Base-by-base conservation (phyloP, 164 flowering plant genomes). In the Protea cynaroides region DNA sequence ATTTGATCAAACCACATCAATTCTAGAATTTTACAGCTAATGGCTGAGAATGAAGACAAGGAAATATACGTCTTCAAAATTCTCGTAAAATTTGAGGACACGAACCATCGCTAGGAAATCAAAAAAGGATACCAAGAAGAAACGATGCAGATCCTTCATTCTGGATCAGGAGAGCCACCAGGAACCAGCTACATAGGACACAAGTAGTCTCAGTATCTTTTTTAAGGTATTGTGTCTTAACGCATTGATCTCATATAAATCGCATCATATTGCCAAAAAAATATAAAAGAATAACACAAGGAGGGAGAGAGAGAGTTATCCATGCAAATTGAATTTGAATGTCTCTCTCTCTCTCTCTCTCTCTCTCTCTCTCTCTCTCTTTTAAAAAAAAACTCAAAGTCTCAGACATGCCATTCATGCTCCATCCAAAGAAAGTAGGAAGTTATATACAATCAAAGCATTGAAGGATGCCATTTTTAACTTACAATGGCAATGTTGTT, bases 401-500 rank as follows among this genome's bases (percentile, higher is more conserved):
- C 34, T 29, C 34, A 29, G 5, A 29, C 34, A 29, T 29, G 34
- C 34, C 34, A 29, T 8, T 40, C 4, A 10, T 12, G 14, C 8
- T 1, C 8, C 4, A 40, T 40, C 46, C 46, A 40, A 9, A 40
- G 13, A 40, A 40, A 40, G 46, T 12, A 40, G 1, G 9, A 65
- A n/a, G 50, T 50, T 47, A 17, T 4, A 12, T 24, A 37, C 60
- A 25, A 52, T 63, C 65, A 71, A 51, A 37, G 21, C n/a, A 34
- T 6, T 6, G 25, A 40, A 40, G 14, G 46, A 40, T 10, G 1
- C 4, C 55, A 37, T 25, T 23, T 3, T 24, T 54, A 3, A 80
- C 97, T 90, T 81, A 93, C 98, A 77, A 93, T 93, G 40, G 98
- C 98, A 47, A 93, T 93, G 72, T 93, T 90, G 86, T 93, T 93